phyloP scores from a whole-genome alignment of 1,284 basidiomycete species.

The Athelia psychrophila region DNA sequence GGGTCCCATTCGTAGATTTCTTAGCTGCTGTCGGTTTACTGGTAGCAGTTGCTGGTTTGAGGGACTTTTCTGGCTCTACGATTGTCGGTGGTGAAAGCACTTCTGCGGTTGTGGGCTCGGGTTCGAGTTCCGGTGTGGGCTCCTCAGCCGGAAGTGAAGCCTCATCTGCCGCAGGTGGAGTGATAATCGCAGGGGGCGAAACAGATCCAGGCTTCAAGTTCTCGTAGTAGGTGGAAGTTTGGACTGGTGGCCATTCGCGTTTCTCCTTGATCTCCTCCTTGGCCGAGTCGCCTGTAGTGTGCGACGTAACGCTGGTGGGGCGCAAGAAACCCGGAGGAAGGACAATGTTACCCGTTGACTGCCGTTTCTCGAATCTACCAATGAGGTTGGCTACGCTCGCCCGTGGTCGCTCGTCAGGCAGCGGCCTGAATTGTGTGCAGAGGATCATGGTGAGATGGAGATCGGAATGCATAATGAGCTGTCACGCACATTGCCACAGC shows the following conservation, averaged over 20 bases:
- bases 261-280: constrained; percentile 66
- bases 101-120: constrained; percentile 5
- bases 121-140: constrained; percentile 9
- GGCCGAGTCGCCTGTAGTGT: constrained; percentile 56
- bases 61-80: constrained; percentile 15
- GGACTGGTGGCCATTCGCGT: constrained; percentile 72
- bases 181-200: not conserved
- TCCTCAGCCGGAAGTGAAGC: constrained; percentile 17
- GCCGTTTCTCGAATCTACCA: constrained; percentile 74
- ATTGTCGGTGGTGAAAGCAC: constrained; percentile 12
- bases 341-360: not conserved
- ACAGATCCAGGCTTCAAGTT: constrained; percentile 23
- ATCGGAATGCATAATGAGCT: too few relatives aligned
- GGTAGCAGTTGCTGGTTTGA: constrained; percentile 6
- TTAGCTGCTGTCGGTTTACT: not conserved
- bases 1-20: constrained; percentile 18
- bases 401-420: constrained; percentile 81
- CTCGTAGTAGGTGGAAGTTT: constrained; percentile 27
- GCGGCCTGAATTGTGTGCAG: constrained; percentile 50
- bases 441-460: not conserved
- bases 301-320: constrained; percentile 61
- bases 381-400: constrained; percentile 82
- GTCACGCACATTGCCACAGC: too few relatives aligned
- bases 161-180: constrained; percentile 3
- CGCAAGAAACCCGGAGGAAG: constrained; percentile 43